Percentiles rank a stretch among this genome's conserved stretches.
These are phyloP conservation scores for Pseudonitzschia delicatissima DNA, from an alignment of 108 stramenopile species.

Conservation along the genomic window DNA sequence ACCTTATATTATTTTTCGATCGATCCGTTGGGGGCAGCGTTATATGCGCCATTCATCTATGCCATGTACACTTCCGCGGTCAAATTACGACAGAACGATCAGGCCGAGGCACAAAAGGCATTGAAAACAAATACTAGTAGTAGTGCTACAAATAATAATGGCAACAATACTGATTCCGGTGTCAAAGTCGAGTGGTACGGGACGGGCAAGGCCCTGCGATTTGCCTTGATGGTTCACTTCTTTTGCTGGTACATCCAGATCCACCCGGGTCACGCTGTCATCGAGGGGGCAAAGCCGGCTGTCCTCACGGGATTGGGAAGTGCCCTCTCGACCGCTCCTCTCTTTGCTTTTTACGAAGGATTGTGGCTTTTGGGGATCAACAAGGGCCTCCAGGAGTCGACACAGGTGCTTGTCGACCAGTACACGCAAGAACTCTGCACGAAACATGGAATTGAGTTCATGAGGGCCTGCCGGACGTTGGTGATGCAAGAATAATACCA, in stretches of 20 bases:
- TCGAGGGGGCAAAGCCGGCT: slow-evolving; percentile 62
- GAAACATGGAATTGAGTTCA: not conserved
- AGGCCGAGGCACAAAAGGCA: not conserved
- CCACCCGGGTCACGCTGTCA: slow-evolving; percentile 46
- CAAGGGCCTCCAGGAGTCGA: slow-evolving; percentile 34
- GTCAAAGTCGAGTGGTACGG: slow-evolving; percentile 39
- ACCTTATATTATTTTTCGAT: slow-evolving; percentile 39
- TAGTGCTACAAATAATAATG: slow-evolving; percentile 9
- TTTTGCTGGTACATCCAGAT: slow-evolving; percentile 62
- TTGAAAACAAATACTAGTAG: too few species aligned
- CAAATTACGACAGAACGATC: slow-evolving; percentile 20
- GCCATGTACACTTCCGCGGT: slow-evolving; percentile 41
- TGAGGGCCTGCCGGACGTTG: not conserved
- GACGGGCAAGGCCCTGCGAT: slow-evolving; percentile 38
- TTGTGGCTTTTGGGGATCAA: slow-evolving; percentile 54
- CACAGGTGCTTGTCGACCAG: slow-evolving; percentile 29
- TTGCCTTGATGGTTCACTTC: slow-evolving; percentile 40
- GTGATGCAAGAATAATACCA: too few species aligned
- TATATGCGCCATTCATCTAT: slow-evolving; percentile 44
- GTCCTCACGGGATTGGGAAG: slow-evolving; percentile 42
- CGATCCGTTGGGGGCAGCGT: slow-evolving; percentile 45
- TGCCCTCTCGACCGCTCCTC: slow-evolving; percentile 51
- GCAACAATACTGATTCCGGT: not conserved
- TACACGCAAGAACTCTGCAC: slow-evolving; percentile 44
- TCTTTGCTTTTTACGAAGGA: slow-evolving; percentile 67